Evolutionary conservation across 148 eudicot genomes (phyloP).

Genomic region (Rhododendron vialii): DNA sequence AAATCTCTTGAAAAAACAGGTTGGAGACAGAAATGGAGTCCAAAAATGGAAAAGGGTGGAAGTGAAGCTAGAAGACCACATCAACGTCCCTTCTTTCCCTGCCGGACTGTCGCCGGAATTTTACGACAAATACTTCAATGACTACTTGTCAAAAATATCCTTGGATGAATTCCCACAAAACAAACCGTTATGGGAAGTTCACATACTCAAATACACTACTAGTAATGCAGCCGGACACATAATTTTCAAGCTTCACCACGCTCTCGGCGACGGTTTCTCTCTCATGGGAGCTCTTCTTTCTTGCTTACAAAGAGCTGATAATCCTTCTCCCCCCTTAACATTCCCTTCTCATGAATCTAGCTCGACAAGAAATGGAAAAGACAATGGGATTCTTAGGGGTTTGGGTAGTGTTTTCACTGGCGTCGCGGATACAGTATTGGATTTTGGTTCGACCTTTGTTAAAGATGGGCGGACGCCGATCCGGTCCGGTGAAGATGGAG

Average conservation of each 20-base stretch:
- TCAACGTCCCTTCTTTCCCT: slow-evolving; percentile 41
- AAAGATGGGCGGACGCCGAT: slow-evolving; percentile 47
- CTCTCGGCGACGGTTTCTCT: slow-evolving; percentile 79
- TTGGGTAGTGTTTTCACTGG: slow-evolving; percentile 16
- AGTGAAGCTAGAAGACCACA: slow-evolving; percentile 57
- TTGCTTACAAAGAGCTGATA: slow-evolving; percentile 66
- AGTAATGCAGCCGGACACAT: slow-evolving; percentile 55
- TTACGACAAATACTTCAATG: slow-evolving; percentile 42
- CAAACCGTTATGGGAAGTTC: slow-evolving; percentile 74
- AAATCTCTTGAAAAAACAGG: slow-evolving; percentile 29
- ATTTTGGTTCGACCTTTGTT: slow-evolving; percentile 42
- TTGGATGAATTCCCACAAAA: slow-evolving; percentile 47
- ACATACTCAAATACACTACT: slow-evolving; percentile 63
- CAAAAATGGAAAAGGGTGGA: slow-evolving; percentile 70
- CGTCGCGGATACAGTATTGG: slow-evolving; percentile 31
- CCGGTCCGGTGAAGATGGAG: slow-evolving; percentile 41
- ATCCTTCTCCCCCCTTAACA: slow-evolving; percentile 62
- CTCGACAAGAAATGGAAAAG: not conserved
- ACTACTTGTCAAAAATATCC: slow-evolving; percentile 56
- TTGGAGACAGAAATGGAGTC: slow-evolving; percentile 42
- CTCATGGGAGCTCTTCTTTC: slow-evolving; percentile 91
- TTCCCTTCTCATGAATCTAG: slow-evolving; percentile 30
- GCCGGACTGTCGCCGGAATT: slow-evolving; percentile 22
- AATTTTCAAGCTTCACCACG: slow-evolving; percentile 78
- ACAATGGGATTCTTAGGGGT: not conserved